Evolutionary conservation across 345 rosid genomes (phyloP), one percentile per base, ranked within the genome.

Genomic region (Conringia planisiliqua): DNA sequence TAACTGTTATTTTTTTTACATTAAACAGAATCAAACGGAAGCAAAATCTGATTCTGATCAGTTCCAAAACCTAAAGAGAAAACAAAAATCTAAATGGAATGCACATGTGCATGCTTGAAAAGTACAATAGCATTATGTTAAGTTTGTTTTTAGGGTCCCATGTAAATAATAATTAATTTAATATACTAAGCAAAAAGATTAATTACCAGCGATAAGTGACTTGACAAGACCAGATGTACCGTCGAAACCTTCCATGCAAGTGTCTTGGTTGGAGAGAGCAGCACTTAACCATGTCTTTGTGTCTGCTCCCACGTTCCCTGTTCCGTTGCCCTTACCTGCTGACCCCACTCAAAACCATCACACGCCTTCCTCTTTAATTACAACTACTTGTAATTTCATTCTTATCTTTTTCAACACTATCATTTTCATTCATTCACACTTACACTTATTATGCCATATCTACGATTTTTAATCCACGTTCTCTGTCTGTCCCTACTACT

Each of bases 251-350:
- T 94, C 98, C 30, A 77, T 80, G 82, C 98, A 94, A 36, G 98
- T 94, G 75, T 87, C 91, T 78, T 90, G 92, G 73, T 94, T 88
- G 13, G 87, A 78, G 11, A 94, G 80, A 40, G 98, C 88, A 39
- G 97, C 98, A 65, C 97, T 85, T 40, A 94, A 80, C 85, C 94
- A 94, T 64, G 96, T 82, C 78, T 82, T 83, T 36, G 90, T 70
- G 78, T 94, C 97, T 10, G 84, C 86, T 68, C 85, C 80, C 57
- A 90, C 83, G 72, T 94, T 84, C 43, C 88, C 89, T 12, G 92
- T 87, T 65, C 96, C 86, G 70, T 91, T 87, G 12, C 86, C 78
- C 62, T 86, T 87, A 22, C 90, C 97, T 86, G 79, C 51, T 27
- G 63, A 42, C 42, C 70, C 64, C 79, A 68, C 11, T 20, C 57